Percentiles rank a stretch among this genome's conserved stretches.
These are phyloP conservation scores for Verticillium klebahnii DNA, from an alignment of 2,329 filamentous ascomycete species.

Conservation along the genomic window DNA sequence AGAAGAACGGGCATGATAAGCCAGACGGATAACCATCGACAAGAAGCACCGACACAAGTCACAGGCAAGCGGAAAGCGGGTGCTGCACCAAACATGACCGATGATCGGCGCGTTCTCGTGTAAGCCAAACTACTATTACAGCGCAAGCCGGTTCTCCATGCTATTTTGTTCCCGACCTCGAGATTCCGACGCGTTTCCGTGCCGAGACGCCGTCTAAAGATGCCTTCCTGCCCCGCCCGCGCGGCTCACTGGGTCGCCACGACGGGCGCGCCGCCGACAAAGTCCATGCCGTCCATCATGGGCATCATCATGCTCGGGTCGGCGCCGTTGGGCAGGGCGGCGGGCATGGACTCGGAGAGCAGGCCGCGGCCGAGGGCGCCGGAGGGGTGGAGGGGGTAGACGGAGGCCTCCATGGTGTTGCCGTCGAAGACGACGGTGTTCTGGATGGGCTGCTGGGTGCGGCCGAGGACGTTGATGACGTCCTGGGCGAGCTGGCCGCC, in stretches of 20 bases:
- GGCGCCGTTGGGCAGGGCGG: conserved; percentile 8
- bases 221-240: neutral
- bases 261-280: conserved; percentile 6
- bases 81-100: too few species aligned
- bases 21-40: too few species aligned
- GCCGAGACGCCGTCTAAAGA: neutral
- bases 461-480: conserved; percentile 91
- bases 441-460: conserved; percentile 90
- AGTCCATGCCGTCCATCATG: conserved; percentile 11
- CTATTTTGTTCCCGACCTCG: too few species aligned
- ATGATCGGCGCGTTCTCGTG: too few species aligned
- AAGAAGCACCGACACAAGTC: too few species aligned
- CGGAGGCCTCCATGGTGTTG: conserved; percentile 68
- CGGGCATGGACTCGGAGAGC: conserved; percentile 25
- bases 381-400: conserved; percentile 77
- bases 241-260: conserved; percentile 9
- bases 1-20: too few species aligned
- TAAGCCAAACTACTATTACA: too few species aligned
- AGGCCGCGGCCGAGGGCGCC: conserved; percentile 46
- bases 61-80: too few species aligned
- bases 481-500: conserved; percentile 92
- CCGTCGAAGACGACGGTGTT: conserved; percentile 93
- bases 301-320: conserved; percentile 13
- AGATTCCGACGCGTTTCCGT: neutral
- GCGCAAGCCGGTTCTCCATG: too few species aligned